A percentile compares a stretch with the other conserved stretches of the same genome.
phyloP scores from a whole-genome alignment of 108 stramenopile species.

The Ochromonas danica region DNA sequence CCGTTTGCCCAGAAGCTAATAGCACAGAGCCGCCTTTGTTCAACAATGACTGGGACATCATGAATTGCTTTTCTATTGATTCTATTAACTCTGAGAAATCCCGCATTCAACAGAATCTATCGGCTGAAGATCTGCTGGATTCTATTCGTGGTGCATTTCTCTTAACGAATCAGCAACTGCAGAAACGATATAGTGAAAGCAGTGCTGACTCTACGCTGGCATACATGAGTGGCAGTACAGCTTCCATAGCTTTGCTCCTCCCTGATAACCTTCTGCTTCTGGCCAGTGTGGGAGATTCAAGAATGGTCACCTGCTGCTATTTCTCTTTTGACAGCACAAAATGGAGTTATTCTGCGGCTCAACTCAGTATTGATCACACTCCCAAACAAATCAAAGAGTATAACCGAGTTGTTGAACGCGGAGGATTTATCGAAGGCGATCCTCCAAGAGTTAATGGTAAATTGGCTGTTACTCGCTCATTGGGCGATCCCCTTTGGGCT shows the following conservation, averaged over 20 bases:
- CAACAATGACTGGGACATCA: too few relatives aligned
- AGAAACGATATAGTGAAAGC: too few relatives aligned
- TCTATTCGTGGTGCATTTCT: too few relatives aligned
- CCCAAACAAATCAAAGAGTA: conserved; percentile 49
- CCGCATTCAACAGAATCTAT: too few relatives aligned
- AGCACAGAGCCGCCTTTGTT: too few relatives aligned
- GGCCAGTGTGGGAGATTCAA: conserved; percentile 84
- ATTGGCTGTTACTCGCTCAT: conserved; percentile 76
- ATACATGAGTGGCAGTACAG: conserved; percentile 44
- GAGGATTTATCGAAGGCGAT: conserved; percentile 64
- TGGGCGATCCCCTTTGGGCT: conserved; percentile 72
- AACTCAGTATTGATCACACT: conserved; percentile 78
- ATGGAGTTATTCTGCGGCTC: conserved; percentile 42
- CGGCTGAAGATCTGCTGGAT: too few relatives aligned
- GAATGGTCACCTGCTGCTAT: conserved; percentile 72
- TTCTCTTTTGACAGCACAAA: conserved; percentile 39
- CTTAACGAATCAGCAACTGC: too few relatives aligned
- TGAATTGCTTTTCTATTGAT: too few relatives aligned
- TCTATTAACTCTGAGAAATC: too few relatives aligned
- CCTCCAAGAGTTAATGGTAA: conserved; percentile 76
- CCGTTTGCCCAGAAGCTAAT: too few relatives aligned
- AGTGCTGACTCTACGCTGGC: background rate
- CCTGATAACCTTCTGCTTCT: conserved; percentile 60
- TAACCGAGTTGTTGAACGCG: conserved; percentile 57
- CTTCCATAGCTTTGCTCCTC: conserved; percentile 41